These are phyloP conservation scores for Wickerhamomyces mucosus DNA, from an alignment of 805 yeast species.

Conservation along the genomic window DNA sequence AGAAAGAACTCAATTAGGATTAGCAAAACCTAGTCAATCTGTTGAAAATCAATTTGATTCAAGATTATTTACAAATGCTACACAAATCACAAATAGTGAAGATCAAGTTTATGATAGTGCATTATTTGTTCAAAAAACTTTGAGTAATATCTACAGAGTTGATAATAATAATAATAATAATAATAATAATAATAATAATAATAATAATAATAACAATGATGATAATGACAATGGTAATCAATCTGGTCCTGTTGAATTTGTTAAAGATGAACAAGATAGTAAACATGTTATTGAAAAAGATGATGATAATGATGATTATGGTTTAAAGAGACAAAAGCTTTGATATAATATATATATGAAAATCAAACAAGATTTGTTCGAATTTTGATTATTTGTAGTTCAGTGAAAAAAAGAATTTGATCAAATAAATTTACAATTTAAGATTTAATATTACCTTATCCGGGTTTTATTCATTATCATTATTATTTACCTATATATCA, in stretches of 20 bases:
- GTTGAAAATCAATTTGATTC: constrained; percentile 46
- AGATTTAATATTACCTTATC: too few relatives aligned
- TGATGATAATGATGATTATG: constrained; percentile 14
- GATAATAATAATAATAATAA: constrained; percentile 11
- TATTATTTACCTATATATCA: neutral
- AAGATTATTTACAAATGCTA: constrained; percentile 40
- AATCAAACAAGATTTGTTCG: too few relatives aligned
- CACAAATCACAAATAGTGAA: constrained; percentile 28
- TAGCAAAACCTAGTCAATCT: constrained; percentile 28
- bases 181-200: constrained; percentile 12
- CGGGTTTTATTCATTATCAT: neutral
- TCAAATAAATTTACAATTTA: too few relatives aligned
- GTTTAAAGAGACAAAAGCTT: constrained; percentile 14
- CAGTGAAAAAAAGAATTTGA: too few relatives aligned
- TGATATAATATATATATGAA: neutral
- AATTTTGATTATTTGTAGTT: too few relatives aligned
- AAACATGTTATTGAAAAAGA: neutral
- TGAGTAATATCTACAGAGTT: constrained; percentile 40
- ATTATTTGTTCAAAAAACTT: constrained; percentile 44
- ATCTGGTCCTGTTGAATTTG: constrained; percentile 38
- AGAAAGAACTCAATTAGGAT: constrained; percentile 44
- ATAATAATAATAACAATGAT: constrained; percentile 10
- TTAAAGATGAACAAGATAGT: constrained; percentile 21
- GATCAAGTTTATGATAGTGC: constrained; percentile 53
- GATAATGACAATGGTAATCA: constrained; percentile 15